Percentiles rank a stretch among this genome's conserved stretches.
phyloP scores from a whole-genome alignment of 176 grass and related monocot genomes.

The Areca catechu region DNA sequence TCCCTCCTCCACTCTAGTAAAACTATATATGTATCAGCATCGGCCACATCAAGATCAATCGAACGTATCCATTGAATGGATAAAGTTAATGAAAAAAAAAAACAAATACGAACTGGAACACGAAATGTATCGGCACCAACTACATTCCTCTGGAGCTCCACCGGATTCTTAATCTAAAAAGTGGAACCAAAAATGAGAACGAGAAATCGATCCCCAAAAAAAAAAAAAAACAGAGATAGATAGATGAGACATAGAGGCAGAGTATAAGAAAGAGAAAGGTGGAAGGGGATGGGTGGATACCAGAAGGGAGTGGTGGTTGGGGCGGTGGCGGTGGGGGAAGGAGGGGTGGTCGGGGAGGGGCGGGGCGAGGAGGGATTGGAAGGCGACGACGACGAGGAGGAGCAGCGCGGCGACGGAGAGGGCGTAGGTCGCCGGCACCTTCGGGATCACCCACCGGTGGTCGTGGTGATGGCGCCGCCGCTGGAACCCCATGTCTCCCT shows the following conservation, averaged over 20 bases:
- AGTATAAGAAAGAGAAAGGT: conserved; percentile 3
- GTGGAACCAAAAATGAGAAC: not conserved
- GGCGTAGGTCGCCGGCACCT: conserved; percentile 17
- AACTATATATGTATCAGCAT: not conserved
- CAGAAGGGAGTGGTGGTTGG: conserved; percentile 14
- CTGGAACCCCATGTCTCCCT: no score
- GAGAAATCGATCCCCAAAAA: conserved; percentile 3
- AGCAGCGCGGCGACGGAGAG: conserved; percentile 38
- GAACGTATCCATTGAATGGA: not conserved
- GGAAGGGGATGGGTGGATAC: conserved; percentile 13
- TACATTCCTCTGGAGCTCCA: conserved; percentile 2
- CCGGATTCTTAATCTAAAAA: conserved; percentile 32
- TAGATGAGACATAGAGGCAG: conserved; percentile 10
- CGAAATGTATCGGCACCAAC: conserved; percentile 23
- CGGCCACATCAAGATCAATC: not conserved
- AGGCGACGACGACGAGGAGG: conserved; percentile 39
- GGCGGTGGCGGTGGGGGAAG: conserved; percentile 26
- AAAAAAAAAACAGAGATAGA: not conserved
- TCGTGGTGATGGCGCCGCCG: conserved; percentile 43
- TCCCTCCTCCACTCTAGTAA: conserved; percentile 32
- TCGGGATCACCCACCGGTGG: conserved; percentile 33
- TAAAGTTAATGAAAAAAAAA: conserved; percentile 2
- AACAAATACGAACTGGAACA: conserved; percentile 46
- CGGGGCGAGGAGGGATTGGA: conserved; percentile 55
- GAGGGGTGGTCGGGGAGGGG: conserved; percentile 53